These are phyloP conservation scores for Cystofilobasidium bisporidii DNA, from an alignment of 768 basidiomycete genomes.

Conservation along the genomic window DNA sequence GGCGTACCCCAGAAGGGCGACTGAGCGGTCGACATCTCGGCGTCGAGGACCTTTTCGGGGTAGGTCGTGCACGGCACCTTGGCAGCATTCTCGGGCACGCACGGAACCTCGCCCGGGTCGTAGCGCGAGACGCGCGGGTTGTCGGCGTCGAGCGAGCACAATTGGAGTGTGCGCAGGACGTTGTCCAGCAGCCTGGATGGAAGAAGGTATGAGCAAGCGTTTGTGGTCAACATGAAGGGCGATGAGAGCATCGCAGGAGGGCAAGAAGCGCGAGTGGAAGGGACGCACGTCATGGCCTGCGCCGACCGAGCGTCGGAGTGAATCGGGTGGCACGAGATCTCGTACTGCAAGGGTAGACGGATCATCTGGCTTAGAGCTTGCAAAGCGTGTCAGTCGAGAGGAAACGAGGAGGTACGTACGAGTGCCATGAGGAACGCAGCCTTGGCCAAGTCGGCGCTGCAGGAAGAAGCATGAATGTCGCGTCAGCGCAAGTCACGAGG, in stretches of 20 bases:
- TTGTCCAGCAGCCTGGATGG: slow-evolving; percentile 20
- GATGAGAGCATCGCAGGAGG: not conserved
- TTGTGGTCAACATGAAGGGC: not conserved
- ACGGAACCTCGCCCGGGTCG: slow-evolving; percentile 2
- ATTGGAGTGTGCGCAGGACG: slow-evolving; percentile 14
- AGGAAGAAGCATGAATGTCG: too few species aligned
- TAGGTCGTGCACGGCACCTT: not conserved
- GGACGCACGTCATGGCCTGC: slow-evolving; percentile 9
- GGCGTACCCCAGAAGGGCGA: slow-evolving; percentile 26
- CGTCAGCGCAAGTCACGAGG: not conserved
- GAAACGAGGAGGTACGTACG: too few species aligned
- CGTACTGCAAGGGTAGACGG: too few species aligned
- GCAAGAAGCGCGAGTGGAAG: not conserved
- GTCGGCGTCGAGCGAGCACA: slow-evolving; percentile 15
- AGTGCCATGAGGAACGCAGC: slow-evolving; percentile 20
- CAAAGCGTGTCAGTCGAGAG: not conserved
- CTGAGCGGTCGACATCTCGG: slow-evolving; percentile 16
- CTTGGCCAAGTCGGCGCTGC: slow-evolving; percentile 23
- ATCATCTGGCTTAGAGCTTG: too few species aligned
- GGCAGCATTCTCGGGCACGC: not conserved
- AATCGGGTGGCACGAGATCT: slow-evolving; percentile 5
- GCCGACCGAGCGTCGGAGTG: slow-evolving; percentile 10
- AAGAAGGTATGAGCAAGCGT: too few species aligned
- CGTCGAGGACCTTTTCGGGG: slow-evolving; percentile 5
- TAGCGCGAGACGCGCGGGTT: slow-evolving; percentile 4